phyloP scores from a whole-genome alignment of 768 basidiomycete genomes.

The Suillus paluster region DNA sequence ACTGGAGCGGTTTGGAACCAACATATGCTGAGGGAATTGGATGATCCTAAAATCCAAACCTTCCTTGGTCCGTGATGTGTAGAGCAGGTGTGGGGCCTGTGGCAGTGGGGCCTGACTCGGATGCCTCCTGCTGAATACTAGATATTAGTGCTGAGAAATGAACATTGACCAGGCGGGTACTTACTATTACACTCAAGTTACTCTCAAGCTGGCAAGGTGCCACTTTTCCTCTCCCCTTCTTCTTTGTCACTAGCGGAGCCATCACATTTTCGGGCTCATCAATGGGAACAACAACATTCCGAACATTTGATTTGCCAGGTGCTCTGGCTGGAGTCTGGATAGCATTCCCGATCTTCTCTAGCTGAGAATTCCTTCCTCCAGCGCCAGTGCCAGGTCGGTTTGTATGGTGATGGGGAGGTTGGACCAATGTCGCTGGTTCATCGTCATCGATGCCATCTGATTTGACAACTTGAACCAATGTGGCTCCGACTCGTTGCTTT shows the following conservation, averaged over 20 bases:
- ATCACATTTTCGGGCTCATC: not conserved
- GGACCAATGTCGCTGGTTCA: not conserved
- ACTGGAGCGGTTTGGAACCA: too few species aligned
- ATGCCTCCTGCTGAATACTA: too few species aligned
- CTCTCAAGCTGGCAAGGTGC: not conserved
- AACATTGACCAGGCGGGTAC: not conserved
- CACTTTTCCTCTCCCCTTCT: not conserved
- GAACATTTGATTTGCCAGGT: not conserved
- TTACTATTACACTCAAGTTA: not conserved
- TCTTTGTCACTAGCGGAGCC: not conserved
- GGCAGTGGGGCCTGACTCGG: too few species aligned
- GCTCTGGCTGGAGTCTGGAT: not conserved
- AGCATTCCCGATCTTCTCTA: not conserved
- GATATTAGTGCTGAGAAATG: not conserved
- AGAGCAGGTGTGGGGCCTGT: too few species aligned
- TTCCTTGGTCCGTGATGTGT: too few species aligned
- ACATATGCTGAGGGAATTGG: too few species aligned
- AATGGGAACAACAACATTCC: not conserved
- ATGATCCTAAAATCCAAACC: too few species aligned
- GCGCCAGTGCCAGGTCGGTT: not conserved
- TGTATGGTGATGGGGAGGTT: not conserved
- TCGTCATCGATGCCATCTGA: not conserved
- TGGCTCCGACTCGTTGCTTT: not conserved
- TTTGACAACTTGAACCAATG: not conserved
- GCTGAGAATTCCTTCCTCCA: not conserved